phyloP scores from a whole-genome alignment of 495 filamentous ascomycete species.

The Wilcoxina mikolae region DNA sequence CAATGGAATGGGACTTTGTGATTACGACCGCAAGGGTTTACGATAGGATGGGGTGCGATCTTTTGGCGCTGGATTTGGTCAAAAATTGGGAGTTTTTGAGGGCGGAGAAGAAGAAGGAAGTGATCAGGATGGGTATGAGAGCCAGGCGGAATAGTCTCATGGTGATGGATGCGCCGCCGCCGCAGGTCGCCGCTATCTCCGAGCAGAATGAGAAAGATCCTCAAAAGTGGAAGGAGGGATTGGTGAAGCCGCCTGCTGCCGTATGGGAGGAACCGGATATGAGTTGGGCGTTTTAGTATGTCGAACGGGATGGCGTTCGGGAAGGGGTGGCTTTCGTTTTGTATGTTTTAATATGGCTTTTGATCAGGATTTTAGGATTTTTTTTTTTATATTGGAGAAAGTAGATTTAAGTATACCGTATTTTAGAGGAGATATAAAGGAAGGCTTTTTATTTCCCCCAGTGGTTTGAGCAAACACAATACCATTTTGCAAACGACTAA shows the following conservation, averaged over 20 bases:
- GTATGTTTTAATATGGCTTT: too few relatives aligned
- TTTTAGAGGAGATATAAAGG: too few relatives aligned
- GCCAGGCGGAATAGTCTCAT: constrained; percentile 57
- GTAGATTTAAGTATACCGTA: too few relatives aligned
- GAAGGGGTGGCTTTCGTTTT: too few relatives aligned
- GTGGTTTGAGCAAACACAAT: too few relatives aligned
- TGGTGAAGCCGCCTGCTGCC: constrained; percentile 52
- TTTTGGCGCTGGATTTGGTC: constrained; percentile 77
- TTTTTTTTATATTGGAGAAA: too few relatives aligned
- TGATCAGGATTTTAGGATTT: too few relatives aligned
- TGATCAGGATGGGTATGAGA: constrained; percentile 31
- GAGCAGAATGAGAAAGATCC: not conserved
- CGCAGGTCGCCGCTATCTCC: constrained; percentile 5
- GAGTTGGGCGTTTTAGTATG: constrained; percentile 41
- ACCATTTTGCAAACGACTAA: too few relatives aligned
- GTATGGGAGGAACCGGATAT: constrained; percentile 82
- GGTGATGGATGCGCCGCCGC: constrained; percentile 57
- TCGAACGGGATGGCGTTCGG: too few relatives aligned
- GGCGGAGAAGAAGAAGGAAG: constrained; percentile 33
- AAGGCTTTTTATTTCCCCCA: too few relatives aligned
- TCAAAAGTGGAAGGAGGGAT: constrained; percentile 22
- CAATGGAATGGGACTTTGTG: constrained; percentile 78
- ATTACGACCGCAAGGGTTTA: constrained; percentile 78
- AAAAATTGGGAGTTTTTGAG: constrained; percentile 77
- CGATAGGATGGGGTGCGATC: constrained; percentile 86